Evolutionary conservation across 2,329 filamentous ascomycete species (phyloP).

Genomic region (Raffaelea ambrosiae): DNA sequence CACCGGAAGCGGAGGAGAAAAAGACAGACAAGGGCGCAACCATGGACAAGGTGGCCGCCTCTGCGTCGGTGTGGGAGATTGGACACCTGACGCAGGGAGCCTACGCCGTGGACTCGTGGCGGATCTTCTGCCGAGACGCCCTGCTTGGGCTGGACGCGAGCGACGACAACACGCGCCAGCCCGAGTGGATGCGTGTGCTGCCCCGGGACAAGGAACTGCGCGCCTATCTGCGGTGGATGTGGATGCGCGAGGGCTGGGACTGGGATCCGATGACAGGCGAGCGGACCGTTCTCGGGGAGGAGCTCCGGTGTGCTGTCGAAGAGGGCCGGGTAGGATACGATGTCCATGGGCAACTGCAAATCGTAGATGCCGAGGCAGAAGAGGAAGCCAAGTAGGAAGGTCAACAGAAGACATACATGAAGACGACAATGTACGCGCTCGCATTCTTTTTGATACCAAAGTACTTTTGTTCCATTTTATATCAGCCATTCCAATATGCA

Average conservation of each 20-base stretch:
- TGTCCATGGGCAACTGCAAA: slow-evolving; percentile 32
- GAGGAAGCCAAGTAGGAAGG: not conserved
- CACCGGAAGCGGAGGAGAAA: slow-evolving; percentile 14
- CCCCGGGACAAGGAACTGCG: slow-evolving; percentile 83
- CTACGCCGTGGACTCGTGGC: slow-evolving; percentile 84
- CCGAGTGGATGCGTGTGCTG: slow-evolving; percentile 83
- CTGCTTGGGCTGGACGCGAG: slow-evolving; percentile 56
- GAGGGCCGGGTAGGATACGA: slow-evolving; percentile 50
- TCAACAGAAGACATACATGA: no score
- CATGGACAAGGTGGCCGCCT: slow-evolving; percentile 1
- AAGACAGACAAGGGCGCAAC: slow-evolving; percentile 16
- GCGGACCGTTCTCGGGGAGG: slow-evolving; percentile 40
- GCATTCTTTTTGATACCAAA: no score
- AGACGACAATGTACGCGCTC: no score
- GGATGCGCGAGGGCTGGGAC: slow-evolving; percentile 75
- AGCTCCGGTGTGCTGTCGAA: slow-evolving; percentile 47
- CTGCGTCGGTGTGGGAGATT: slow-evolving; percentile 63
- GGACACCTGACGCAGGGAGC: slow-evolving; percentile 74
- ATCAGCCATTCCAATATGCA: no score
- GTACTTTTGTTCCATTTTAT: no score
- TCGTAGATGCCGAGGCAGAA: slow-evolving; percentile 1
- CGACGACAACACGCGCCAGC: slow-evolving; percentile 51
- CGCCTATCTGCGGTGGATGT: slow-evolving; percentile 83
- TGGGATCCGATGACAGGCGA: slow-evolving; percentile 71
- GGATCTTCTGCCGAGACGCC: slow-evolving; percentile 83